Evolutionary conservation across 257 asterid species (phyloP).

Genomic region (Sherardia arvensis): DNA sequence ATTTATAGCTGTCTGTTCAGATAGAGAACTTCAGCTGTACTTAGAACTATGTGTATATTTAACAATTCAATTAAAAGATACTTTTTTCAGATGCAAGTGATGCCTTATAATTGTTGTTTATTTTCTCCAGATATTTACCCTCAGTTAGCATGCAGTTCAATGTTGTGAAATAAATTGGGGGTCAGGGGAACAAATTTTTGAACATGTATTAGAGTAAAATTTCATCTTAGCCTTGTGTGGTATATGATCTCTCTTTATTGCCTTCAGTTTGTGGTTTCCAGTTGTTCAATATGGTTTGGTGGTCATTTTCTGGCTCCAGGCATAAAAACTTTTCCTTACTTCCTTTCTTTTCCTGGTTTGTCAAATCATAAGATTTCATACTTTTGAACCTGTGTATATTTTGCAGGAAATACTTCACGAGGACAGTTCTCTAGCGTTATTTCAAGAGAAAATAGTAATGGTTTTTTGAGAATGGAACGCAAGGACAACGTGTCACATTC

Average conservation of each 20-base stretch:
- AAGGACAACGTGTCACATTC: slow-evolving; percentile 30
- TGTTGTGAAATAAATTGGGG: background rate
- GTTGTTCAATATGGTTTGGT: background rate
- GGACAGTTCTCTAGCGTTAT: slow-evolving; percentile 29
- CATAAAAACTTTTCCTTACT: background rate
- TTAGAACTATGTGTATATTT: background rate
- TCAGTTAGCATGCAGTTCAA: background rate
- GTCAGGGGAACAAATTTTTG: background rate
- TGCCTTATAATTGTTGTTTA: no score
- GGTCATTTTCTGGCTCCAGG: background rate
- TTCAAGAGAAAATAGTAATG: slow-evolving; percentile 25
- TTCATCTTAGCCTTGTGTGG: background rate
- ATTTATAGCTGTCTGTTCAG: background rate
- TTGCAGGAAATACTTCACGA: slow-evolving; percentile 28
- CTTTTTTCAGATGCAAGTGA: no score
- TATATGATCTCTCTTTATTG: background rate
- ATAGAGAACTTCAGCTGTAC: background rate
- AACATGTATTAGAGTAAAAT: background rate
- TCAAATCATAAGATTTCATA: slow-evolving; percentile 28
- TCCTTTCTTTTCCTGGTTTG: background rate
- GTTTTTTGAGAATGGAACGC: slow-evolving; percentile 20
- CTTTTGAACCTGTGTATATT: slow-evolving; percentile 25
- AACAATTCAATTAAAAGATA: no score
- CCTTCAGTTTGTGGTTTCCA: background rate
- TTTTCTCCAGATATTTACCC: background rate